Evolutionary conservation across 306 rosid genomes (phyloP), one percentile per base, ranked within the genome.

Genomic region (Gastrolobium bilobum): DNA sequence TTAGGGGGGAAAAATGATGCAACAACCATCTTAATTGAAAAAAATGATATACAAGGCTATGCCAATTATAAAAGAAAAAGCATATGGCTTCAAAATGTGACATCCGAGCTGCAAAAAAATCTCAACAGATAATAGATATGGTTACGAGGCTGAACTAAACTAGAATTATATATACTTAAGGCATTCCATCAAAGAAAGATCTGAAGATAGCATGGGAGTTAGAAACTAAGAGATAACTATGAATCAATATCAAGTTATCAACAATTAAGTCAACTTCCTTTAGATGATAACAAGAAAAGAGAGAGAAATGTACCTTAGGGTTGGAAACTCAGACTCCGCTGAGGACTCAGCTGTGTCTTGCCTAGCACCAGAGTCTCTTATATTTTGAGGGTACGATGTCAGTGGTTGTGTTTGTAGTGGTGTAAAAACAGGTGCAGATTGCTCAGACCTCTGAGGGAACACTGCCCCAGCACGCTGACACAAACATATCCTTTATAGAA

Each of bases 401-500:
- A 93, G 89, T 42, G 99, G 97, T 31, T 90, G 97, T 39, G 98
- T 88, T 88, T 96, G 99, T 63, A 86, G 88, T 0, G 99, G 99
- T 2, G 98, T 96, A 78, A 96, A 91, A 56, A 96, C 89, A 59
- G 98, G 97, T 11, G 92, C 94, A 82, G 97, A 79, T 29, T 79
- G 85, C 80, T 85, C 98, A 71, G 97, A 81, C 79, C 97, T 91
- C 71, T 76, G 97, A 65, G 99, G 99, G 81, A 96, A 96, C 68
- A 82, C 88, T 79, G 97, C 98, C 70, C 99, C 99, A 79, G 92
- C 88, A 78, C 90, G 99, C 99, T 96, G 89, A 81, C 76, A 85
- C 35, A 82, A 73, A 81, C 31, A 81, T 71, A 75, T 54, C 70
- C 64, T 62, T 77, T 37, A 77, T 77, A 40, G 57, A 54, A 71